These are phyloP conservation scores for Medicago truncatula DNA, from an alignment of 306 rosid genomes.

Conservation along the genomic window DNA sequence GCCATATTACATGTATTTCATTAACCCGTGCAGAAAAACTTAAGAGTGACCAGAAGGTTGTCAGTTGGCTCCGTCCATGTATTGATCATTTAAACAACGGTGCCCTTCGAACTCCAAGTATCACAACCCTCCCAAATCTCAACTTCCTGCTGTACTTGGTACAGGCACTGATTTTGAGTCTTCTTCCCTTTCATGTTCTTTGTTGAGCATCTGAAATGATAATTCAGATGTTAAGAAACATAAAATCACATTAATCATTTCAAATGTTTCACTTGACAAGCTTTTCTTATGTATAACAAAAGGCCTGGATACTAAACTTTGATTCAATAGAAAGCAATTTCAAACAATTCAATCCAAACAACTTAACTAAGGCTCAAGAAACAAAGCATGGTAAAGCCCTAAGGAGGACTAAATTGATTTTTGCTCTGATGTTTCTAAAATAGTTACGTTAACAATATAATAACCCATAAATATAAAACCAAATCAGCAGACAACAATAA, in stretches of 20 bases:
- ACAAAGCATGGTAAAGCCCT: background rate
- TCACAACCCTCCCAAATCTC: slow-evolving; percentile 21
- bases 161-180: slow-evolving; percentile 49
- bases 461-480: background rate
- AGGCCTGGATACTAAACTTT: background rate
- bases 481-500: slow-evolving; percentile 5
- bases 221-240: slow-evolving; percentile 18
- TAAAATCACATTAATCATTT: background rate
- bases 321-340: background rate
- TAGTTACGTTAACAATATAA: background rate
- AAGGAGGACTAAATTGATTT: background rate
- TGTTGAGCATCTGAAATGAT: slow-evolving; percentile 52
- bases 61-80: slow-evolving; percentile 8
- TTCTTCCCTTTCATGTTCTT: slow-evolving; percentile 52
- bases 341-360: background rate
- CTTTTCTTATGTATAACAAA: background rate
- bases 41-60: background rate
- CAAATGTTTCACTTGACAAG: slow-evolving; percentile 18
- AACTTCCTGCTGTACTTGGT: slow-evolving; percentile 46
- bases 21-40: slow-evolving; percentile 12
- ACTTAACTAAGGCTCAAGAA: slow-evolving; percentile 5
- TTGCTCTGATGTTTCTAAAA: background rate
- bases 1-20: slow-evolving; percentile 37
- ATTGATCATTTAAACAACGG: slow-evolving; percentile 2
- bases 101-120: slow-evolving; percentile 15